Evolutionary conservation across 2,329 filamentous ascomycete genomes (phyloP), one percentile per base, ranked within the genome.

Genomic region (Remersonia thermophila): DNA sequence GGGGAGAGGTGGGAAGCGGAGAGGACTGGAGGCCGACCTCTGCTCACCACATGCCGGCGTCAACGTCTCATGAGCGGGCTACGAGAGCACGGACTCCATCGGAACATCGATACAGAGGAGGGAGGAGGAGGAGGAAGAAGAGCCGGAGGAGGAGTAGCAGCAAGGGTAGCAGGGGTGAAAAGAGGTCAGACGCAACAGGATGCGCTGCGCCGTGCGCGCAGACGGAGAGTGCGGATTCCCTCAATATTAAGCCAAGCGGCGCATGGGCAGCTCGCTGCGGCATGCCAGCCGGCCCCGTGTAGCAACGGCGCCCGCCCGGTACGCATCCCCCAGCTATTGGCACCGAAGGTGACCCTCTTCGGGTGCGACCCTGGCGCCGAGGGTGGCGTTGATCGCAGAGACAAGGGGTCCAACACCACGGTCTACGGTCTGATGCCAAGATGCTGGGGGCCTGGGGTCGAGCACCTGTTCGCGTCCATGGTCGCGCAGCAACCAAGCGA

Each of bases 331-430:
- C 40, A 37, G 38, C 36, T 34, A 39, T 32, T 37, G 35, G 32
- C 15, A 30, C 36, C 35, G 34, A 32, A 33, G 39, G 30, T 32
- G 36, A 32, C 27, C n/a, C 20, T 23, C 20, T 6, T 23, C 20
- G 20, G 9, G 20, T 23, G 20, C 20, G 9, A 23, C 20, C 5
- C 9, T 23, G 5, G 9, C 40, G 31, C 38, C 35, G 37, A 49
- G 47, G 40, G 47, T 46, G 47, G 47, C 43, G 43, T 45, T 44
- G 45, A 35, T 27, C 29, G 20, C 20, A 23, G 9, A 23, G 20
- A 23, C 20, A 23, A 9, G 20, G 20, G 20, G 5, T 9, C 30
- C 32, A 37, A 35, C 40, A 38, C 40, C 36, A 33, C 40, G 43
- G 40, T 18, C 34, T 36, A 33, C 40, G 43, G 40, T 18, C 34